A percentile compares a stretch with the other conserved stretches of the same genome.
phyloP scores from a whole-genome alignment of 306 rosid genomes.

The Aeschynomene evenia region DNA sequence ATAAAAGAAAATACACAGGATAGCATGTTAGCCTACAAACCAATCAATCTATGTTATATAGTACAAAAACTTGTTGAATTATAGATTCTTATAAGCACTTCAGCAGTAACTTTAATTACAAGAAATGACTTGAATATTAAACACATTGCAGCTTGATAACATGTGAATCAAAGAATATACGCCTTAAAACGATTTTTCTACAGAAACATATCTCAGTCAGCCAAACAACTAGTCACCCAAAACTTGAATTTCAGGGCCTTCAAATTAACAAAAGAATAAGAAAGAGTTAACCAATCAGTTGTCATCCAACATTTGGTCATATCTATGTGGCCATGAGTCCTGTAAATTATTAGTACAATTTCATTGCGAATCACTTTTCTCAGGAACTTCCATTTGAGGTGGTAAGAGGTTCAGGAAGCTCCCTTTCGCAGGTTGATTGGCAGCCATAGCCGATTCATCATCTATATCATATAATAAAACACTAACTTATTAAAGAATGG shows the following conservation, averaged over 20 bases:
- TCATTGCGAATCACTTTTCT: slow-evolving; percentile 62
- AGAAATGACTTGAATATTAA: slow-evolving; percentile 32
- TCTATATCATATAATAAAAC: slow-evolving; percentile 46
- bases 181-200: slow-evolving; percentile 37
- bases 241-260: slow-evolving; percentile 48
- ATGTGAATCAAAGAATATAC: slow-evolving; percentile 54
- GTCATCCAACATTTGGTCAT: slow-evolving; percentile 37
- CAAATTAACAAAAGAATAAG: slow-evolving; percentile 45
- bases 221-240: slow-evolving; percentile 47
- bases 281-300: slow-evolving; percentile 36
- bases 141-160: slow-evolving; percentile 39
- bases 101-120: slow-evolving; percentile 53
- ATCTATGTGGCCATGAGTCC: slow-evolving; percentile 36
- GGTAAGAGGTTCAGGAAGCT: slow-evolving; percentile 91
- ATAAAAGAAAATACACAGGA: too few relatives aligned
- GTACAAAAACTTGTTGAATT: slow-evolving; percentile 29
- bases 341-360: slow-evolving; percentile 39
- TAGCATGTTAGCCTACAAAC: slow-evolving; percentile 23
- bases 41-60: slow-evolving; percentile 11
- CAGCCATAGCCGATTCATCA: slow-evolving; percentile 59
- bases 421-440: slow-evolving; percentile 68
- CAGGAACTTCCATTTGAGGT: slow-evolving; percentile 81
- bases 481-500: background rate
- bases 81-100: slow-evolving; percentile 34
- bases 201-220: slow-evolving; percentile 43